Base-by-base conservation (phyloP, 441 rosid genomes). In the Mallotus japonicus region DNA sequence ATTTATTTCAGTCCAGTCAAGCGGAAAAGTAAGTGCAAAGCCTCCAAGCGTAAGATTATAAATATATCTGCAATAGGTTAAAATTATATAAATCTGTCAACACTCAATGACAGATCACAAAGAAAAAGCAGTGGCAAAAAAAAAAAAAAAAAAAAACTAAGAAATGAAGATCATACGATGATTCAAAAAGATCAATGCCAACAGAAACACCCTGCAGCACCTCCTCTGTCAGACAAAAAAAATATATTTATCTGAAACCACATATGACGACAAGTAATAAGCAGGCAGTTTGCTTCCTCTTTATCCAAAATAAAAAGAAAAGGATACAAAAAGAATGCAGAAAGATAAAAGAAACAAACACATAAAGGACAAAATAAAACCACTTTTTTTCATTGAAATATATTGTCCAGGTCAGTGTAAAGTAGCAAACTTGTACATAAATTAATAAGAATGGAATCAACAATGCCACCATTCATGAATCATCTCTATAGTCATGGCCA, bases 171-270 rank as follows among this genome's bases (percentile, higher is more conserved):
- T 50, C 87, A 51, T 85, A 90, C 96, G 77, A 73, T 16, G 90
- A 85, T 57, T 90, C 90, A 74, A 88, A 88, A 69, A 90, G 85
- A 75, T 90, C 93, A 50, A 88, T 78, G 71, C 95, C 95, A 2
- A 90, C 87, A 67, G 93, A 90, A 83, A 90, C 82, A 20, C 90
- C 93, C 83, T 88, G 86, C 79, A 90, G 83, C 70, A 90, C 83
- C 83, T 90, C 96, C 85, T 90, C 96, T 90, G 85, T 61, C 62
- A 76, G 32, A n/a, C 40, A 47, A 58, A 51, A 34, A 40, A 13
- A 73, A 61, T 70, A 54, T 42, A 50, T 34, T 8, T 40, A 61
- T 34, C 47, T 34, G 42, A 62, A 16, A 49, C 46, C 64, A 54
- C 11, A 20, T 8, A 16, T 10, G 5, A 32, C 47, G 13, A 8